These are phyloP conservation scores for Leccinum proliferum DNA, from an alignment of 1,284 basidiomycete species.

Conservation along the genomic window DNA sequence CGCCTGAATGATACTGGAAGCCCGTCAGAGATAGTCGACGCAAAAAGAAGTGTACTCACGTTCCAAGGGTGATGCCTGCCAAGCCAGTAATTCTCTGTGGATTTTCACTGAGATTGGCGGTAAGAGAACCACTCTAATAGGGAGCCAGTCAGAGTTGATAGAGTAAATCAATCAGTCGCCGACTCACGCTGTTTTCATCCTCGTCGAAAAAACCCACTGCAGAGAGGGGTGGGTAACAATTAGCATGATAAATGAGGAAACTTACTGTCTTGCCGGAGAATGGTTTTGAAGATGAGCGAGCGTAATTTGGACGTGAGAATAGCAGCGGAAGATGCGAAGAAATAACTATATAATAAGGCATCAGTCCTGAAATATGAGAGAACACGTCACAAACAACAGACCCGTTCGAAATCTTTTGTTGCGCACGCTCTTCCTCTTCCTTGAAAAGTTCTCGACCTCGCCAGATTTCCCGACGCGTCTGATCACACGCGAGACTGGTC, in stretches of 20 bases:
- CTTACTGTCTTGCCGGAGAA: constrained; percentile 80
- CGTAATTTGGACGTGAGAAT: constrained; percentile 66
- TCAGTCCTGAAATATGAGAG: too few relatives aligned
- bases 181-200: constrained; percentile 68
- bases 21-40: not conserved
- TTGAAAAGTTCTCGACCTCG: too few relatives aligned
- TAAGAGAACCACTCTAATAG: constrained; percentile 71
- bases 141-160: constrained; percentile 1
- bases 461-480: too few relatives aligned
- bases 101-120: constrained; percentile 79
- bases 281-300: constrained; percentile 65
- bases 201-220: constrained; percentile 84
- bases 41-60: constrained; percentile 35
- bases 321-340: constrained; percentile 66
- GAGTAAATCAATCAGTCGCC: not conserved
- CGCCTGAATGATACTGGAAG: constrained; percentile 72
- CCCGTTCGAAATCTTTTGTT: too few relatives aligned
- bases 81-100: constrained; percentile 92
- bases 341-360: constrained; percentile 48
- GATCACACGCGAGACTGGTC: too few relatives aligned
- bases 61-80: constrained; percentile 84
- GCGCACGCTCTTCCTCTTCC: too few relatives aligned
- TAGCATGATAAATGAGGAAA: not conserved
- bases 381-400: too few relatives aligned
- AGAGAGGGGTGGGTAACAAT: constrained; percentile 6